Conservation (phyloP, 768 basidiomycete genomes). For the Wakefieldia striispora region DNA sequence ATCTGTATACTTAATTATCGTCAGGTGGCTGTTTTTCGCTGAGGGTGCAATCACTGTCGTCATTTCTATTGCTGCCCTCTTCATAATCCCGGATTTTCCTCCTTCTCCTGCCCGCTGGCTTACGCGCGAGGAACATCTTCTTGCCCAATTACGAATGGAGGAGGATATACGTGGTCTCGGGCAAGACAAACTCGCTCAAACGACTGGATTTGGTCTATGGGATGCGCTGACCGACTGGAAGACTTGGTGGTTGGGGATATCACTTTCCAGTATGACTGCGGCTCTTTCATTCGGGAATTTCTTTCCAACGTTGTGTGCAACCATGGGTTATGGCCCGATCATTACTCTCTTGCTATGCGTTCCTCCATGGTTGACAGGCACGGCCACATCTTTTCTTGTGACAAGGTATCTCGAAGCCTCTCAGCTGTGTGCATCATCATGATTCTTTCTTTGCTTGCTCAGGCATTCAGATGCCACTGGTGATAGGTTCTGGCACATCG, state of each 20-base stretch:
- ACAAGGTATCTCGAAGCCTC: constrained; percentile 37
- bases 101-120: constrained; percentile 57
- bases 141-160: constrained; percentile 56
- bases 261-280: constrained; percentile 51
- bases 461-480: constrained; percentile 69
- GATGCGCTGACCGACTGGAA: constrained; percentile 71
- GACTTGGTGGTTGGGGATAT: constrained; percentile 75
- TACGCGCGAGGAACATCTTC: constrained; percentile 49
- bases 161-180: constrained; percentile 60
- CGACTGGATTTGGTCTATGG: constrained; percentile 43
- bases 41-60: constrained; percentile 27
- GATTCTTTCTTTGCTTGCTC: too few relatives aligned
- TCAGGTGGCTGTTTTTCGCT: too few relatives aligned
- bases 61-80: constrained; percentile 49
- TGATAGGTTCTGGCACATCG: constrained; percentile 72
- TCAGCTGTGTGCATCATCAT: too few relatives aligned
- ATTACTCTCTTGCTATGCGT: constrained; percentile 70
- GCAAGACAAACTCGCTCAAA: constrained; percentile 12
- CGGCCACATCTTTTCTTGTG: constrained; percentile 52
- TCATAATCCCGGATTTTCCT: constrained; percentile 74
- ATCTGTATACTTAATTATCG: too few relatives aligned
- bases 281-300: constrained; percentile 74
- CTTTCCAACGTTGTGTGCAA: constrained; percentile 73
- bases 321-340: constrained; percentile 62
- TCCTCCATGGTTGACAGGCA: constrained; percentile 69